Evolutionary conservation across 768 basidiomycete genomes (phyloP), one percentile per base, ranked within the genome.

Genomic region (Boletus patriciae): DNA sequence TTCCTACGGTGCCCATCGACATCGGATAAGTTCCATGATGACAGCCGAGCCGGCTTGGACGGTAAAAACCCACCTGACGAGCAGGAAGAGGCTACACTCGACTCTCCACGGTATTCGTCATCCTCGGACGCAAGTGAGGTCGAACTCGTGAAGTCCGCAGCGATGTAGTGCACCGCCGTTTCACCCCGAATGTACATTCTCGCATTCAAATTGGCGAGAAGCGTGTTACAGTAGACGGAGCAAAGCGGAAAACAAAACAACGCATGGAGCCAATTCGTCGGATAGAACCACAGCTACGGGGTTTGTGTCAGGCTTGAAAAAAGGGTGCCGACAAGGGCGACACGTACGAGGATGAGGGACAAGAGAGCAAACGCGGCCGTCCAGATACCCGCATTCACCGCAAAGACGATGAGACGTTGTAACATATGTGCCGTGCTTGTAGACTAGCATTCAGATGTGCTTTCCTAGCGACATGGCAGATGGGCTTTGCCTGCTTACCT

Each of bases 331-430:
- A n/a, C n/a, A n/a, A n/a, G n/a, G n/a, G n/a, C 31, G 31, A 31
- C 31, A 31, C 31, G 31, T 10, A 31, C 31, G 10, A 31, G 0
- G 31, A 31, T 31, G 45, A 47, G 6, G 16, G 37, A 6, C 37
- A 47, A 19, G 10, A 46, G 29, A 25, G 45, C 37, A 6, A 47
- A 54, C 15, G 16, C 8, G 34, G 45, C 37, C 11, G 53, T 46
- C 45, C 53, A 54, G 45, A 31, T 46, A 18, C 53, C 53, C 10
- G 53, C 23, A 25, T 54, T 46, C 1, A 54, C 37, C 11, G 46
- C 36, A 41, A 40, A 41, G 13, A 54, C 6, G 16, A 16, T 18
- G 29, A 54, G 53, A 19, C 53, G 46, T 41, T 41, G 53, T 4
- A 54, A 25, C 12, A 54, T 4, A 19, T 23, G 44, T 10, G 6